Evolutionary conservation across 345 rosid species (phyloP).

Genomic region (Conringia planisiliqua): DNA sequence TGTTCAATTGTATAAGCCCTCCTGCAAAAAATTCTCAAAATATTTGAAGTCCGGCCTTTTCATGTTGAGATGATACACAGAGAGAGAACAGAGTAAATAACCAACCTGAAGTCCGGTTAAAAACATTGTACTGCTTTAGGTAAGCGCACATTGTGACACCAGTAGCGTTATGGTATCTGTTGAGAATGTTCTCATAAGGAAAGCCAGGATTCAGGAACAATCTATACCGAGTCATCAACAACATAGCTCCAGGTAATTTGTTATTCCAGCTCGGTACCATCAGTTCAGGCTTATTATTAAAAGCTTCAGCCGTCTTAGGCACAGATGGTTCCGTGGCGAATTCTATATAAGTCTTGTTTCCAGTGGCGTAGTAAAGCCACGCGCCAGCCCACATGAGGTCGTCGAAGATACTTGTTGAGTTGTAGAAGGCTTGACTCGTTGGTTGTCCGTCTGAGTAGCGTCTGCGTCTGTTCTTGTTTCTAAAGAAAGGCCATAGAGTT

Average conservation of each 20-base stretch:
- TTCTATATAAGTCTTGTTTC: conserved; percentile 53
- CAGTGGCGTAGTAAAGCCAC: conserved; percentile 88
- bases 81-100: not conserved
- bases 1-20: conserved; percentile 61
- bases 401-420: conserved; percentile 69
- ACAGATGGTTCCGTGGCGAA: conserved; percentile 57
- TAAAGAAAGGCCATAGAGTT: conserved; percentile 55
- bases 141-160: conserved; percentile 72
- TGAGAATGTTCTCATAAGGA: conserved; percentile 80
- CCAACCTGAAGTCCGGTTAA: conserved; percentile 74
- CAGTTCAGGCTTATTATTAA: conserved; percentile 34
- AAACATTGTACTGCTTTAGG: conserved; percentile 51
- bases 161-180: conserved; percentile 68
- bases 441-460: conserved; percentile 47
- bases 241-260: conserved; percentile 88
- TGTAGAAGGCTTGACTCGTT: conserved; percentile 48
- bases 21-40: conserved; percentile 36
- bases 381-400: conserved; percentile 88
- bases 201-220: conserved; percentile 71
- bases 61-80: not conserved
- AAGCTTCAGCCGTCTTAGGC: conserved; percentile 55
- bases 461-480: conserved; percentile 43
- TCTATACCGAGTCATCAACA: conserved; percentile 72
- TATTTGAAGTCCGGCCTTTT: not conserved
- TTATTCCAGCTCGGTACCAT: conserved; percentile 73